phyloP scores from a whole-genome alignment of 768 basidiomycete genomes.

The Trametes maxima region DNA sequence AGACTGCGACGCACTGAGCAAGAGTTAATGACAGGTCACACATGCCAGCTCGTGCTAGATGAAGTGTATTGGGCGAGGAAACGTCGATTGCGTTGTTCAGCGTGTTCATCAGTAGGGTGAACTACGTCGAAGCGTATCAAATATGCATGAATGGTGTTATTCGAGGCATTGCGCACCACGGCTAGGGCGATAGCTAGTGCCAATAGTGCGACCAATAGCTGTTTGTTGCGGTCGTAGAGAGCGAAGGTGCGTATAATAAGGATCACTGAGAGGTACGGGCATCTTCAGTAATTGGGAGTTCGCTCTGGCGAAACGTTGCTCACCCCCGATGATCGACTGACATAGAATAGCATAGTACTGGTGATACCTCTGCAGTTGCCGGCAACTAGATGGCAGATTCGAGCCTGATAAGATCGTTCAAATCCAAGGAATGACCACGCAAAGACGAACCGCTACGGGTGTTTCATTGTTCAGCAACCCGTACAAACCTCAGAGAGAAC shows the following conservation, averaged over 20 bases:
- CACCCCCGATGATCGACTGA: constrained; percentile 5
- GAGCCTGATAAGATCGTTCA: background rate
- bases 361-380: constrained; percentile 7
- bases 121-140: background rate
- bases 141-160: background rate
- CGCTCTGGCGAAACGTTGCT: background rate
- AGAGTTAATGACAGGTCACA: background rate
- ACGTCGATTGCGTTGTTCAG: background rate
- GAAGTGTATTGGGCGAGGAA: background rate
- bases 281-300: background rate
- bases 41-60: background rate
- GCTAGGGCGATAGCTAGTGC: background rate
- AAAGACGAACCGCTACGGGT: constrained; percentile 2
- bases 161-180: background rate
- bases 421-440: too few relatives aligned
- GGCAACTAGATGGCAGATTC: background rate
- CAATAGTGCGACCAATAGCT: background rate
- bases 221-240: constrained; percentile 1
- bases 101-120: background rate
- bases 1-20: background rate
- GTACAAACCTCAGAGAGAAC: background rate
- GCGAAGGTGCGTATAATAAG: constrained; percentile 5
- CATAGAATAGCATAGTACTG: constrained; percentile 6
- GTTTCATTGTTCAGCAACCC: background rate
- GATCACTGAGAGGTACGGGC: background rate